Evolutionary conservation across 306 rosid genomes (phyloP).

Genomic region (Citrullus colocynthis): DNA sequence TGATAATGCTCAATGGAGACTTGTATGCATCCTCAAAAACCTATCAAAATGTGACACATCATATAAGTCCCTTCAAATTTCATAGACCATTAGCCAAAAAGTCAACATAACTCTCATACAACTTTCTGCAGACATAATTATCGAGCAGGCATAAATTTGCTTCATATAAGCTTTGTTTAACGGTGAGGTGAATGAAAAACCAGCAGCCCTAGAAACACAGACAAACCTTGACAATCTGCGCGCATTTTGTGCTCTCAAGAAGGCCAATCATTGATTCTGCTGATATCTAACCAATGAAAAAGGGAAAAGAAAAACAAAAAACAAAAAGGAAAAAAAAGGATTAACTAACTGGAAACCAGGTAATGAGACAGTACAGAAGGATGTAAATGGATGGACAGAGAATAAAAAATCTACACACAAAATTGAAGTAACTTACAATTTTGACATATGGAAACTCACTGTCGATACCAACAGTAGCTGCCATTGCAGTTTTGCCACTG

Average conservation of each 20-base stretch:
- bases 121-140: background rate
- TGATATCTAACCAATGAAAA: conserved; percentile 48
- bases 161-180: background rate
- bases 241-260: conserved; percentile 88
- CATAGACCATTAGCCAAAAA: background rate
- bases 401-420: background rate
- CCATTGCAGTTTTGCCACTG: conserved; percentile 93
- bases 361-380: background rate
- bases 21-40: conserved; percentile 98
- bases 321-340: background rate
- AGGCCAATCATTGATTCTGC: conserved; percentile 94
- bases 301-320: background rate
- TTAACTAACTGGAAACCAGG: conserved; percentile 3
- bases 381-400: conserved; percentile 9
- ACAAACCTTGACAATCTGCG: conserved; percentile 87
- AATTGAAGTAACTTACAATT: conserved; percentile 52
- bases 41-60: conserved; percentile 24
- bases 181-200: background rate
- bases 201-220: conserved; percentile 15
- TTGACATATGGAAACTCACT: conserved; percentile 96
- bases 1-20: conserved; percentile 86
- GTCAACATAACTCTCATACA: background rate
- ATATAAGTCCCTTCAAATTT: background rate
- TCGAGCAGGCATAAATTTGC: background rate
- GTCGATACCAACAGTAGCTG: conserved; percentile 93